phyloP scores from a whole-genome alignment of 345 rosid genomes.

The Eucalyptus erythrocorys region DNA sequence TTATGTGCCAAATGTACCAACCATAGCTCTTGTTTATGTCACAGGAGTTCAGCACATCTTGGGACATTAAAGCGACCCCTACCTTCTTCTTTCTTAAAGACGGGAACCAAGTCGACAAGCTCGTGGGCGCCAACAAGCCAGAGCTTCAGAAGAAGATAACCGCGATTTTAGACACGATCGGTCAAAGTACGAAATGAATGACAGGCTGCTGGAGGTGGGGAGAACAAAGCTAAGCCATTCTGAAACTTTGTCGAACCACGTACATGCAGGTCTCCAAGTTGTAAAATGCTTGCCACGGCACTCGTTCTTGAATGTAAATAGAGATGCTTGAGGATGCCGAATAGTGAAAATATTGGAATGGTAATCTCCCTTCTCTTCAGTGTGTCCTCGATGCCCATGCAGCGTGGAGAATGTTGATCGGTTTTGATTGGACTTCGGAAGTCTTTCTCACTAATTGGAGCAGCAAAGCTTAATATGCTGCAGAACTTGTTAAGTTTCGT shows the following conservation, averaged over 20 bases:
- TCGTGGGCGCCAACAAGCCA: conserved; percentile 81
- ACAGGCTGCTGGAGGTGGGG: background rate
- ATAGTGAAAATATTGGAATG: background rate
- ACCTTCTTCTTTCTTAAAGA: conserved; percentile 86
- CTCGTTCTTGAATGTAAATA: background rate
- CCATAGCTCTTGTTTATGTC: background rate
- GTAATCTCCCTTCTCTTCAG: background rate
- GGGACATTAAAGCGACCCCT: conserved; percentile 89
- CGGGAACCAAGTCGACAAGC: conserved; percentile 68
- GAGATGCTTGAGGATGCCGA: background rate
- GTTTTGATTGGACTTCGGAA: background rate
- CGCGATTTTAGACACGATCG: conserved; percentile 24
- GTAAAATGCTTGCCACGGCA: background rate
- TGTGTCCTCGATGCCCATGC: background rate
- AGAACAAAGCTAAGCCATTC: background rate
- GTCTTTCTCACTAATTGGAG: background rate
- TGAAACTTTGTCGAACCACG: background rate
- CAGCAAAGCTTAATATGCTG: background rate
- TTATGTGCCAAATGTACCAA: background rate
- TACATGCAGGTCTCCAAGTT: background rate
- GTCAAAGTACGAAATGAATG: background rate
- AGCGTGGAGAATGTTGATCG: background rate
- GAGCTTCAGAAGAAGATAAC: conserved; percentile 67
- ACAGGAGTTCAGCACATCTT: conserved; percentile 80
- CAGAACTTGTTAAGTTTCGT: background rate